Conservation (phyloP, 768 basidiomycete genomes). For the Leccinum broughii region DNA sequence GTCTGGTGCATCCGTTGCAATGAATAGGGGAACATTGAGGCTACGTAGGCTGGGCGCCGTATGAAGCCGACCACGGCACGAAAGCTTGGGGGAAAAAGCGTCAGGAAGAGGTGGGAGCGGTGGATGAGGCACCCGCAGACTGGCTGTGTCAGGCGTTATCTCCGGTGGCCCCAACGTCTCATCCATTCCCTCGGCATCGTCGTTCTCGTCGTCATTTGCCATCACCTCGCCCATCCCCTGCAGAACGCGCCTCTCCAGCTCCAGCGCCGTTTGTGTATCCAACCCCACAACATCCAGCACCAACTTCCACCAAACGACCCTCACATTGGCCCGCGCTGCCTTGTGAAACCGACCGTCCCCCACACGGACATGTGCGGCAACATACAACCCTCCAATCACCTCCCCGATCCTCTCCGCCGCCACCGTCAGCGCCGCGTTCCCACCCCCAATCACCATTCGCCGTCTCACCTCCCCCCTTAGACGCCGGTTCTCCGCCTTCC, state of each 20-base stretch:
- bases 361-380: constrained; percentile 67
- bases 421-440: constrained; percentile 46
- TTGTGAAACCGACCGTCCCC: constrained; percentile 64
- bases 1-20: constrained; percentile 58
- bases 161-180: constrained; percentile 22
- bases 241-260: constrained; percentile 23
- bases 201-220: background rate
- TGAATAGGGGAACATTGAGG: constrained; percentile 62
- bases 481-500: constrained; percentile 37
- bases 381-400: constrained; percentile 47
- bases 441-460: constrained; percentile 58
- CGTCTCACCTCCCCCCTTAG: constrained; percentile 50
- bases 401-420: constrained; percentile 46
- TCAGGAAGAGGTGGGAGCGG: constrained; percentile 28
- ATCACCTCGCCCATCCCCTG: background rate
- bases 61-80: constrained; percentile 45
- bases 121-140: constrained; percentile 29
- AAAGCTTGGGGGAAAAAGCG: constrained; percentile 8
- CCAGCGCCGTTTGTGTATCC: constrained; percentile 35
- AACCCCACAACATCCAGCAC: constrained; percentile 50
- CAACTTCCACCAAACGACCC: constrained; percentile 57
- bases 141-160: constrained; percentile 20
- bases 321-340: constrained; percentile 42
- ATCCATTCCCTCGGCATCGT: constrained; percentile 3
- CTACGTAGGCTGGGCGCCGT: constrained; percentile 28